Evolutionary conservation across 331 rosid species (phyloP), one percentile per base, ranked within the genome.

Genomic region (Quercus phellos): DNA sequence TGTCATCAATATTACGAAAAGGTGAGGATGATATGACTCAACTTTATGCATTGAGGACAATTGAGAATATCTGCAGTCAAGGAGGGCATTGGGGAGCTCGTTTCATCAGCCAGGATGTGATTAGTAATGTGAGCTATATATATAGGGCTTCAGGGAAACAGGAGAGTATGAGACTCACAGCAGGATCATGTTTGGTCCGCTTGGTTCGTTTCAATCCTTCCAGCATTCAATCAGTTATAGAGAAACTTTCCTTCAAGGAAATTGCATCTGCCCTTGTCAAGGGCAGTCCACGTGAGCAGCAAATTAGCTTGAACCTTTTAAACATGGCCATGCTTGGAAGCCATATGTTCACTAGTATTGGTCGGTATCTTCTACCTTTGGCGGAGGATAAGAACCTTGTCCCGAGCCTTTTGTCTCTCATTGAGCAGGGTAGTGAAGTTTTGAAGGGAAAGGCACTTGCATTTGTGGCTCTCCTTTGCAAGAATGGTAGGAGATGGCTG

Each of bases 131-230:
- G 69, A 91, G 94, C 78, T 92, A 95, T 77, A 88, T 95, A 70
- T 93, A 92, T 74, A 87, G 90, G 82, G 99, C 99, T 43, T 76
- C 91, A 60, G 98, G 97, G 82, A 95, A 95, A 84, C 97, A 84
- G 82, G 99, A 95, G 89, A 95, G 92, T 80, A 85, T 87, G 85
- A 91, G 98, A 84, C 98, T 95, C 80, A 91, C 99, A 29, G 99
- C 98, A 79, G 99, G 98, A 55, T 95, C 99, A 56, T 95, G 98
- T 81, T 87, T 95, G 83, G 99, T 93, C 72, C 99, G 99, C 84
- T 84, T 95, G 29, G 93, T 79, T 80, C 95, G 94, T 79, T 95
- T 95, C 79, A 93, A 82, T 79, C 96, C 97, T 77, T 82, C 95
- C 21, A 88, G 89, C 85, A 83, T 89, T 83, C 97, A 93, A 81